phyloP scores from a whole-genome alignment of 768 basidiomycete genomes.

The Trametes coccinea region DNA sequence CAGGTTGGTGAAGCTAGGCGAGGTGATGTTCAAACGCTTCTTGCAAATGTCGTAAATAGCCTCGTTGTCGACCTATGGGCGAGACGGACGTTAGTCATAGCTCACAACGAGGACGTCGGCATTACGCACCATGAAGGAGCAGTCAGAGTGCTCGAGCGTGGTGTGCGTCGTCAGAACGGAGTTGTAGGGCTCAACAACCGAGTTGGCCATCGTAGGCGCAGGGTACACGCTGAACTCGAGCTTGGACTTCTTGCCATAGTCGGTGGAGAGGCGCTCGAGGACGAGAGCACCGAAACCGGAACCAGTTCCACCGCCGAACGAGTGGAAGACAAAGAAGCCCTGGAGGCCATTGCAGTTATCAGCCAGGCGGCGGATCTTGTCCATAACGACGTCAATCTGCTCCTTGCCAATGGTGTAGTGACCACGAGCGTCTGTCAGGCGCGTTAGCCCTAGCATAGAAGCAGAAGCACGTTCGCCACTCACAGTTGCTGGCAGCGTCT shows the following conservation, averaged over 20 bases:
- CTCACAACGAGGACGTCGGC: neutral
- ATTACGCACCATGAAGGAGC: constrained; percentile 90
- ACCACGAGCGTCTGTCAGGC: constrained; percentile 83
- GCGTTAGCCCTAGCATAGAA: constrained; percentile 13
- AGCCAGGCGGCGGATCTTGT: constrained; percentile 93
- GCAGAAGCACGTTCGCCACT: constrained; percentile 24
- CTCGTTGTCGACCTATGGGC: constrained; percentile 55
- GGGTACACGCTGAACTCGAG: constrained; percentile 98
- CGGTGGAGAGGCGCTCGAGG: constrained; percentile 93
- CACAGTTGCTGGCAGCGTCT: constrained; percentile 99
- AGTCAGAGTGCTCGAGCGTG: constrained; percentile 99
- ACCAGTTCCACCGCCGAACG: constrained; percentile 99
- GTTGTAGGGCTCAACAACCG: constrained; percentile 99
- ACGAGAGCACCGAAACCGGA: constrained; percentile 98
- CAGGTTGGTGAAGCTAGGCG: constrained; percentile 63
- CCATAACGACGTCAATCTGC: constrained; percentile 95
- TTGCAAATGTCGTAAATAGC: constrained; percentile 69
- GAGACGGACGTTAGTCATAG: neutral
- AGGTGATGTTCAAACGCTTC: constrained; percentile 55
- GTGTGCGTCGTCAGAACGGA: constrained; percentile 97
- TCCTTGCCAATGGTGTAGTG: constrained; percentile 99
- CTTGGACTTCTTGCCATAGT: constrained; percentile 99
- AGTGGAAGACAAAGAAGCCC: constrained; percentile 99
- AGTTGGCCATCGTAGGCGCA: constrained; percentile 90
- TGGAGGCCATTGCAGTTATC: constrained; percentile 98